Conservation (phyloP, 2,329 filamentous ascomycete species). For the Fusarium piperis region DNA sequence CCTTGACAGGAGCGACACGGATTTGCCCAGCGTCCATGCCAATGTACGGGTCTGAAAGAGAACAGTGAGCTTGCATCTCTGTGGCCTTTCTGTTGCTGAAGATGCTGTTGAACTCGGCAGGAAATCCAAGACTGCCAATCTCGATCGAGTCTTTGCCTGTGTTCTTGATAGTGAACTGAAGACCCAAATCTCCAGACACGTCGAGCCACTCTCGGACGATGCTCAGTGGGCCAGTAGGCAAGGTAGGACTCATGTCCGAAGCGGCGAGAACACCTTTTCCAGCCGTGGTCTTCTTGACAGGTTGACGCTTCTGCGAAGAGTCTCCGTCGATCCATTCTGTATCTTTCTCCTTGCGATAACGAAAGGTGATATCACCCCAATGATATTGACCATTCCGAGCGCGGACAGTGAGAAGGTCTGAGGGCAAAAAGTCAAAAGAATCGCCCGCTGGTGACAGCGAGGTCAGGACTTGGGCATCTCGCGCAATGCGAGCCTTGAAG, state of each 20-base stretch:
- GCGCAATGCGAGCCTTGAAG: conserved; percentile 55
- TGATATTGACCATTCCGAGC: conserved; percentile 65
- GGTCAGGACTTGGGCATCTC: conserved; percentile 58
- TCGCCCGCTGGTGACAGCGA: conserved; percentile 55
- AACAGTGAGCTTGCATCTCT: conserved; percentile 61
- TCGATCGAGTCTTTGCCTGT: conserved; percentile 53
- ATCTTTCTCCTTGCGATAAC: conserved; percentile 56
- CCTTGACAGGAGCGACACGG: conserved; percentile 61
- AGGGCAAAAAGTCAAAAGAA: conserved; percentile 65
- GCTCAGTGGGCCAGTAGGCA: conserved; percentile 52
- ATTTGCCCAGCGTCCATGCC: conserved; percentile 68
- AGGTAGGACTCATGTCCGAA: conserved; percentile 53
- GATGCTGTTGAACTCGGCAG: conserved; percentile 70
- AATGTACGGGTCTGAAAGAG: conserved; percentile 68
- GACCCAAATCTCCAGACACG: conserved; percentile 57
- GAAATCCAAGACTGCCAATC: conserved; percentile 66
- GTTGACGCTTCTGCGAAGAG: conserved; percentile 53
- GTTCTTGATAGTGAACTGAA: conserved; percentile 63
- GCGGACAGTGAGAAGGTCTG: conserved; percentile 58
- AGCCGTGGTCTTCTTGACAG: conserved; percentile 31
- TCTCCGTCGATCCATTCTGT: conserved; percentile 58
- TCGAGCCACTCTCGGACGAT: conserved; percentile 64
- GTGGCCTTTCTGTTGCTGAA: conserved; percentile 61
- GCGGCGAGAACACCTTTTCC: conserved; percentile 46
- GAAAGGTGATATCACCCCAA: conserved; percentile 65